These are phyloP conservation scores for Clonostachys rosea DNA, from an alignment of 2,329 filamentous ascomycete genomes.

Conservation along the genomic window DNA sequence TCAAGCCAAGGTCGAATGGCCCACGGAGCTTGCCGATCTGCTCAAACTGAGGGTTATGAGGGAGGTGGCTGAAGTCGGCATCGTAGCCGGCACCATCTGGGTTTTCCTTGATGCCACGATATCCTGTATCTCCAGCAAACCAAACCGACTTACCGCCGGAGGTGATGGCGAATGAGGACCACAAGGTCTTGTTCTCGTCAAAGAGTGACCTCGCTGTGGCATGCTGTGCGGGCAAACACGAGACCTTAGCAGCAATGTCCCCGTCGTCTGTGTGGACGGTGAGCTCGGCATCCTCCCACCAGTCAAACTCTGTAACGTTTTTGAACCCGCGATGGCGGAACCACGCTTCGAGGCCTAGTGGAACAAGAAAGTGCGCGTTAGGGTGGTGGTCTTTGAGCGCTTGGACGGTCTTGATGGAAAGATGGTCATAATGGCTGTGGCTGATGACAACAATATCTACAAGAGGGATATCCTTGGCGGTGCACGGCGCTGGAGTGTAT, in stretches of 20 bases:
- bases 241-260: slow-evolving; percentile 60
- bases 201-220: slow-evolving; percentile 58
- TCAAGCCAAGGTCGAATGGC: slow-evolving; percentile 78
- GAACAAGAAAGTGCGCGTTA: slow-evolving; percentile 75
- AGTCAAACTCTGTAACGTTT: slow-evolving; percentile 79
- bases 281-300: slow-evolving; percentile 77
- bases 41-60: slow-evolving; percentile 72
- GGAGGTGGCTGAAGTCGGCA: slow-evolving; percentile 55
- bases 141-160: slow-evolving; percentile 68
- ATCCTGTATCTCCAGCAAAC: slow-evolving; percentile 82
- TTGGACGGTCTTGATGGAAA: slow-evolving; percentile 68
- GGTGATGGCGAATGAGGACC: slow-evolving; percentile 78
- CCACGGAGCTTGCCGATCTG: slow-evolving; percentile 71
- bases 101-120: slow-evolving; percentile 54
- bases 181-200: slow-evolving; percentile 68
- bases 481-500: slow-evolving; percentile 69
- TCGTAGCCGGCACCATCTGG: slow-evolving; percentile 48
- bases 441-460: slow-evolving; percentile 71
- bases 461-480: slow-evolving; percentile 66
- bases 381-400: slow-evolving; percentile 64
- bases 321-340: slow-evolving; percentile 61
- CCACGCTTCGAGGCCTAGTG: slow-evolving; percentile 72
- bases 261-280: slow-evolving; percentile 40
- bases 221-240: slow-evolving; percentile 77
- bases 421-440: slow-evolving; percentile 84